Evolutionary conservation across 768 basidiomycete species (phyloP).

Genomic region (Tricholoma saponaceum): DNA sequence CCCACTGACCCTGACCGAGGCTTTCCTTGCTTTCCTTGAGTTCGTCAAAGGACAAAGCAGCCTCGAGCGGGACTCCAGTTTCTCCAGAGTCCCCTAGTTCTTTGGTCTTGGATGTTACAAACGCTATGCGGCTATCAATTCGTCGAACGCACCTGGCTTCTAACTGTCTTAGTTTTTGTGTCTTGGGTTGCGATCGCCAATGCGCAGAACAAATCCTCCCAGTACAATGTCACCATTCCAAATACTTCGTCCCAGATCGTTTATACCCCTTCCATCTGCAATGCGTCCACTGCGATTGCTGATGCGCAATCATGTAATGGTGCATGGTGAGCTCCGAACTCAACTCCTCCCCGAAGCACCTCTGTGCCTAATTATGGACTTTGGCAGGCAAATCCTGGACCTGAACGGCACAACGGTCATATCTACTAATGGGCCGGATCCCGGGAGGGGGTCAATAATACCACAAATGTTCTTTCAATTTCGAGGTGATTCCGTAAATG

Average conservation of each 20-base stretch:
- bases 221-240: slow-evolving; percentile 34
- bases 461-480: slow-evolving; percentile 58
- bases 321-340: slow-evolving; percentile 35
- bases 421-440: slow-evolving; percentile 41
- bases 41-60: background rate
- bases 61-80: background rate
- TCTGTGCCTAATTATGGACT: background rate
- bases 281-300: slow-evolving; percentile 14
- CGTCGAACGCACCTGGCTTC: background rate
- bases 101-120: background rate
- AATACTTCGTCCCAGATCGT: slow-evolving; percentile 35
- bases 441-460: slow-evolving; percentile 36
- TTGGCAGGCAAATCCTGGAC: slow-evolving; percentile 11
- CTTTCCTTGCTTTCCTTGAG: background rate
- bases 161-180: background rate
- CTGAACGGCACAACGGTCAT: slow-evolving; percentile 20
- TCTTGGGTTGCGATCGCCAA: slow-evolving; percentile 5
- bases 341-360: background rate
- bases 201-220: slow-evolving; percentile 13
- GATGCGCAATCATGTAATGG: slow-evolving; percentile 32
- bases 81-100: background rate
- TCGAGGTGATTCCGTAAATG: slow-evolving; percentile 34
- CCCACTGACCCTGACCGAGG: background rate
- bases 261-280: slow-evolving; percentile 46
- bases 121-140: background rate